Evolutionary conservation across 805 yeast species (phyloP).

Genomic region (Priceomyces carsonii): DNA sequence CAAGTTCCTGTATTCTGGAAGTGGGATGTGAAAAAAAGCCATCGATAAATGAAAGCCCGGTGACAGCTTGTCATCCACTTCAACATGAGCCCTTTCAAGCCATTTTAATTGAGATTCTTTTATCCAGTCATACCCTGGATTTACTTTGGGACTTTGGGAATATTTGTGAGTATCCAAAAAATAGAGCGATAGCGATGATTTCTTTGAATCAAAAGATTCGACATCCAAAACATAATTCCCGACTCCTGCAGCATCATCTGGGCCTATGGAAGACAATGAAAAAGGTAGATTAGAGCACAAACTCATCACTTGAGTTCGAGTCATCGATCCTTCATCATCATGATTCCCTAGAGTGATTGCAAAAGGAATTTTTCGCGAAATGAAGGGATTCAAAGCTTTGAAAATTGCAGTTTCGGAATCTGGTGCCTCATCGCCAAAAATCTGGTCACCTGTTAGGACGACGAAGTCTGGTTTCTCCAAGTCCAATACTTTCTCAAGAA

Average conservation of each 20-base stretch:
- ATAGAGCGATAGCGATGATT: slow-evolving; percentile 59
- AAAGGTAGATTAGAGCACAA: slow-evolving; percentile 63
- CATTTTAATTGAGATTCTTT: slow-evolving; percentile 67
- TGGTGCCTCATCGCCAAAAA: slow-evolving; percentile 76
- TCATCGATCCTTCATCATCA: slow-evolving; percentile 81
- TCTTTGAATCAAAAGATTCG: slow-evolving; percentile 34
- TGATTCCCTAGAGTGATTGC: slow-evolving; percentile 91
- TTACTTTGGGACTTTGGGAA: slow-evolving; percentile 62
- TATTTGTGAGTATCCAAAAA: slow-evolving; percentile 85
- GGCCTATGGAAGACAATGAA: slow-evolving; percentile 63
- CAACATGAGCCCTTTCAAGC: slow-evolving; percentile 37
- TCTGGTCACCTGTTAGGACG: slow-evolving; percentile 88
- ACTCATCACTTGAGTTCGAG: slow-evolving; percentile 60
- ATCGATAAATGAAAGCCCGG: slow-evolving; percentile 57
- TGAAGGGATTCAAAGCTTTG: slow-evolving; percentile 72
- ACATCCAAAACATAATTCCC: slow-evolving; percentile 76
- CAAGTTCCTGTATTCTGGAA: slow-evolving; percentile 74
- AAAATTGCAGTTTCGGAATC: slow-evolving; percentile 83
- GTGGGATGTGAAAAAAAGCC: slow-evolving; percentile 94
- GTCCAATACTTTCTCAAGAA: slow-evolving; percentile 65
- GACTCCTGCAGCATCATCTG: slow-evolving; percentile 69
- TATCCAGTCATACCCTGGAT: slow-evolving; percentile 86
- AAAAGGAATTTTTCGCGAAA: slow-evolving; percentile 71
- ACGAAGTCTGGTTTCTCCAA: slow-evolving; percentile 82
- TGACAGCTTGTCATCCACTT: slow-evolving; percentile 25